phyloP scores from a whole-genome alignment of 2,329 filamentous ascomycete species.

The Metarhizium guizhouense region DNA sequence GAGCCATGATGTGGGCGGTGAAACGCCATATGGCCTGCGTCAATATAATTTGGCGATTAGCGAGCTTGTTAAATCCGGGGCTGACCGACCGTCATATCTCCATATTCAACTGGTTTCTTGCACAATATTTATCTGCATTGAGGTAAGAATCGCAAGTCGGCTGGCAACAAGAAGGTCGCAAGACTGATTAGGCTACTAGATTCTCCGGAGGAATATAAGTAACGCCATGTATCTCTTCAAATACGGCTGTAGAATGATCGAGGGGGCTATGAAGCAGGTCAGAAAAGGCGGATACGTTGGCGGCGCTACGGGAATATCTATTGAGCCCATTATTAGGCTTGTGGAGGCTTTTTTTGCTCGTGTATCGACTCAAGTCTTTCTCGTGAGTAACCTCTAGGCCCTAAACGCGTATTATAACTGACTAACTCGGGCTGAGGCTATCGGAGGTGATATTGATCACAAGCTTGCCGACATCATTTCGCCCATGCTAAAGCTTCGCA shows the following conservation, averaged over 20 bases:
- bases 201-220: slow-evolving; percentile 1
- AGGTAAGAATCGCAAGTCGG: neutral
- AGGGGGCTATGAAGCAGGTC: neutral
- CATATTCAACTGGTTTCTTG: slow-evolving; percentile 7
- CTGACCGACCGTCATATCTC: neutral
- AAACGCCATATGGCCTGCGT: slow-evolving; percentile 2
- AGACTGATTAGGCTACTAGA: neutral
- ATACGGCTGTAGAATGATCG: slow-evolving; percentile 3
- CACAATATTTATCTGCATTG: slow-evolving; percentile 7
- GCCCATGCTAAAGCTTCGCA: slow-evolving; percentile 1
- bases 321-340: slow-evolving; percentile 1
- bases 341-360: slow-evolving; percentile 5
- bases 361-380: slow-evolving; percentile 4
- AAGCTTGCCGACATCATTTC: slow-evolving; percentile 3
- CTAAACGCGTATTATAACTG: neutral
- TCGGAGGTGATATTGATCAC: slow-evolving; percentile 4
- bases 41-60: slow-evolving; percentile 6
- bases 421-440: neutral
- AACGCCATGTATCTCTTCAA: slow-evolving; percentile 5
- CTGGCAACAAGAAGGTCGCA: neutral
- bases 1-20: neutral
- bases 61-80: slow-evolving; percentile 1
- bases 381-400: neutral
- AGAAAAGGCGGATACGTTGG: neutral
- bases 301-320: neutral